Percentiles rank a stretch among this genome's conserved stretches.
Evolutionary conservation across 495 filamentous ascomycete species (phyloP).

Genomic region (Hypoxylon perforatum): DNA sequence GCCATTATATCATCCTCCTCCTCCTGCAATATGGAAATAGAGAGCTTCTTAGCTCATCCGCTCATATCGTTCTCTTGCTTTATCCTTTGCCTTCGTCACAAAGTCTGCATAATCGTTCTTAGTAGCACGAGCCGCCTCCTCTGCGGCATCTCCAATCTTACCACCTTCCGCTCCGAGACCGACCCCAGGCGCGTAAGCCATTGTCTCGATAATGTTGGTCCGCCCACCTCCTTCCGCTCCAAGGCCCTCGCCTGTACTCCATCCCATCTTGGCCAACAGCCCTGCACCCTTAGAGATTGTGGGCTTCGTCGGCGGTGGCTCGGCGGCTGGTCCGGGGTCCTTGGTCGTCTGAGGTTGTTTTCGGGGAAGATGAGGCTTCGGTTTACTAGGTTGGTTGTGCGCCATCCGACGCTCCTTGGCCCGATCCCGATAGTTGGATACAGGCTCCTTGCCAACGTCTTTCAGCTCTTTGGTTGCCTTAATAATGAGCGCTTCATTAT

Average conservation of each 20-base stretch:
- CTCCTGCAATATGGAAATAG: neutral
- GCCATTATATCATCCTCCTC: no score
- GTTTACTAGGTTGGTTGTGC: constrained; percentile 73
- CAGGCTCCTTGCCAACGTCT: constrained; percentile 46
- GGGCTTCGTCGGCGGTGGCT: constrained; percentile 43
- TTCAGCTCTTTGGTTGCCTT: constrained; percentile 69
- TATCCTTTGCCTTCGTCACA: constrained; percentile 79
- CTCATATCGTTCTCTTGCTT: constrained; percentile 82
- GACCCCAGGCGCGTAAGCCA: constrained; percentile 84
- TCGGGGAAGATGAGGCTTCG: constrained; percentile 54
- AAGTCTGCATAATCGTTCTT: constrained; percentile 77
- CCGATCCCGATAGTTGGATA: constrained; percentile 79
- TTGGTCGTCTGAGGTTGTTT: constrained; percentile 47
- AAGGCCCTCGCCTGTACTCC: constrained; percentile 81
- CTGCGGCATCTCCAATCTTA: constrained; percentile 83
- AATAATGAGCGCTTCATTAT: constrained; percentile 66
- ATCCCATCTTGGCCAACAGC: constrained; percentile 91
- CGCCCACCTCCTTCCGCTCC: constrained; percentile 83
- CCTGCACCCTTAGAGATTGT: constrained; percentile 82
- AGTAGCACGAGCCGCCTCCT: constrained; percentile 81
- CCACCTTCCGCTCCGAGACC: constrained; percentile 86
- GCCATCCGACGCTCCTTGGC: constrained; percentile 83
- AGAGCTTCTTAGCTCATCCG: constrained; percentile 56
- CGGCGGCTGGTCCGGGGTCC: constrained; percentile 31
- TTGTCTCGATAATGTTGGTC: constrained; percentile 79